Base-by-base conservation (phyloP, 2,329 filamentous ascomycete genomes). In the Bipolaris sorokiniana region DNA sequence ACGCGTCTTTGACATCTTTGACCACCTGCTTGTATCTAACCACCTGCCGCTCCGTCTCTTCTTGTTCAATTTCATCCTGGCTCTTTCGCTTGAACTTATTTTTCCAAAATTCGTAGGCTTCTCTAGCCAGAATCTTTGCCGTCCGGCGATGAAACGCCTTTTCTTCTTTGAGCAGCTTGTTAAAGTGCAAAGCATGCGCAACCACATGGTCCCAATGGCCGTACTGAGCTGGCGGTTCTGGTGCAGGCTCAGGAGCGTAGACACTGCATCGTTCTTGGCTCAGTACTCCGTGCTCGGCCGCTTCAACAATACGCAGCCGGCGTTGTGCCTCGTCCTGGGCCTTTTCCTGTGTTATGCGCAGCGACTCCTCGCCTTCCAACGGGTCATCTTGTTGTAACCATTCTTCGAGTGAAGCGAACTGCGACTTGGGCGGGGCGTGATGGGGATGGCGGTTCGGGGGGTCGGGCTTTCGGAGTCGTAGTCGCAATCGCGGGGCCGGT, bases 141-240 rank as follows among this genome's bases (percentile, higher is more conserved):
- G 84, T 82, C n/a, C 85, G 82, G 34, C 86, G 86, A 76, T 98
- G 94, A 11, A 88, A 84, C 61, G 86, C 86, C 65, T 92, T 90
- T 74, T 99, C 95, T 55, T 87, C 85, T 2, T 88, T 78, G 79
- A 98, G 86, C 34, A 98, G 82, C 67, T 88, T 90, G 46, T 91
- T 87, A 66, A 98, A 94, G 66, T 93, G 89, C 11, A 89, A 72
- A 56, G 90, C 88, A 59, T 96, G 93, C 45, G 88, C 88, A 44
- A 90, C 82, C 51, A 98, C 83, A 72, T 98, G 91, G 70, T 98
- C 93, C 70, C 87, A 85, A 65, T 96, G 92, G n/a, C 90, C 88
- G 81, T 91, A 98, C 69, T 95, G 91, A 50, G 85, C 83, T 0
- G 87, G 85, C 0, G 90, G 90, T 67, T 96, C 48, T 54, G 91